Conservation (phyloP, 2,329 filamentous ascomycete species). For the Xylariaceae sp. region DNA sequence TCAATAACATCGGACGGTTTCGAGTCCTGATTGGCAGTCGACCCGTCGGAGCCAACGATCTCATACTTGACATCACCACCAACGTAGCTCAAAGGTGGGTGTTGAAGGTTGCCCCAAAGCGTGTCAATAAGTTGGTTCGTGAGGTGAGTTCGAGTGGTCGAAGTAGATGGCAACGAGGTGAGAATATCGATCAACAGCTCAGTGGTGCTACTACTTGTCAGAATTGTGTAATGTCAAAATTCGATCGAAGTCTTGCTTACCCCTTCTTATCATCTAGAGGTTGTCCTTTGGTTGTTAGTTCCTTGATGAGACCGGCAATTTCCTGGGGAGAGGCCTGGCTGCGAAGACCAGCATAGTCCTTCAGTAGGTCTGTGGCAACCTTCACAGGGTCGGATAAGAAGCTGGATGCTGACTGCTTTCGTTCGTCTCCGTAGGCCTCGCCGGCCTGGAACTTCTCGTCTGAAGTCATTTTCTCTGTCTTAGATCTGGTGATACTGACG, state of each 20-base stretch:
- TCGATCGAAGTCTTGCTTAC: constrained; percentile 32
- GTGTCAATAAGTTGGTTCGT: constrained; percentile 59
- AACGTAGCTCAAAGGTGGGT: constrained; percentile 57
- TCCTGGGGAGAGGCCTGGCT: constrained; percentile 40
- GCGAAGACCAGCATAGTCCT: constrained; percentile 40
- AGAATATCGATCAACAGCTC: constrained; percentile 50
- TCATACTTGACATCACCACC: constrained; percentile 51
- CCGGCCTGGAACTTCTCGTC: constrained; percentile 49
- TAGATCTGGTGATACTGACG: not conserved
- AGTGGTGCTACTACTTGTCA: constrained; percentile 44
- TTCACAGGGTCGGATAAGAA: constrained; percentile 45
- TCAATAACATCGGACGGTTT: constrained; percentile 46
- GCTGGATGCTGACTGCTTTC: constrained; percentile 31
- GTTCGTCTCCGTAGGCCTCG: constrained; percentile 44
- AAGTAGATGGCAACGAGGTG: constrained; percentile 46
- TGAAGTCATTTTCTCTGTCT: constrained; percentile 38
- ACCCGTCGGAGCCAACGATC: constrained; percentile 41
- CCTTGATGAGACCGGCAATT: constrained; percentile 43
- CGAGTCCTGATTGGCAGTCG: constrained; percentile 44
- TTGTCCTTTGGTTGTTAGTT: constrained; percentile 50
- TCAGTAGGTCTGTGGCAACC: constrained; percentile 44
- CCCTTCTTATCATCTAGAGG: constrained; percentile 64
- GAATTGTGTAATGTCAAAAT: not conserved
- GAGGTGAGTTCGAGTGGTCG: constrained; percentile 45
- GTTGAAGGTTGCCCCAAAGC: constrained; percentile 61